Evolutionary conservation across 306 rosid genomes (phyloP).

Genomic region (Dalbergia cochinchinensis): DNA sequence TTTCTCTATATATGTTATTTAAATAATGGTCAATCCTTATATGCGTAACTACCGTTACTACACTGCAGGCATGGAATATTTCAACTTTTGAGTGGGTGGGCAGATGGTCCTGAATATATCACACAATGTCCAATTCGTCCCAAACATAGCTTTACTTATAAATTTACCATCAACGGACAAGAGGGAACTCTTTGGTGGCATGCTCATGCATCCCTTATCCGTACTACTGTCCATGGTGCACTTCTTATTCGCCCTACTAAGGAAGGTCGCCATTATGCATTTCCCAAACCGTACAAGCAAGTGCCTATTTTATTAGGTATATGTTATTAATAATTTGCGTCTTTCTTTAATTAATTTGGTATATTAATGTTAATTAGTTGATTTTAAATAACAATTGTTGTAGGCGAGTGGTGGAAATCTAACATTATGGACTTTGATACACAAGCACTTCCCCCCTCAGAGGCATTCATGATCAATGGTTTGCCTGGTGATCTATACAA

Average conservation of each 20-base stretch:
- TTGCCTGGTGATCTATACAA: not conserved
- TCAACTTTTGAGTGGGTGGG: constrained; percentile 63
- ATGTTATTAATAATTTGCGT: no score
- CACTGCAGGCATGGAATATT: constrained; percentile 70
- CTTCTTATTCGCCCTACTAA: constrained; percentile 52
- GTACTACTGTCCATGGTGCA: constrained; percentile 70
- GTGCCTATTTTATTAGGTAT: constrained; percentile 35
- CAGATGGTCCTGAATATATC: constrained; percentile 67
- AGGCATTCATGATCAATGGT: not conserved
- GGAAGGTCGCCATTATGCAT: constrained; percentile 34
- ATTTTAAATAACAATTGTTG: not conserved
- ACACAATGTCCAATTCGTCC: constrained; percentile 69
- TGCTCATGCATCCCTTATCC: constrained; percentile 61
- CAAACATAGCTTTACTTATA: constrained; percentile 46
- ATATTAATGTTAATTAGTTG: no score
- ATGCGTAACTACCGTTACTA: not conserved
- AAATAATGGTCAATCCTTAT: no score
- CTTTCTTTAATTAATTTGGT: no score
- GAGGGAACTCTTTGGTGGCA: constrained; percentile 91
- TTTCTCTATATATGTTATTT: no score
- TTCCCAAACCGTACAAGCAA: constrained; percentile 51
- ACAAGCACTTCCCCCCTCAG: not conserved
- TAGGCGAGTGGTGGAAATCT: not conserved
- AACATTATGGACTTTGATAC: not conserved
- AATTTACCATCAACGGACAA: constrained; percentile 55